Evolutionary conservation across 176 grass and related monocot genomes (phyloP), one percentile per base, ranked within the genome.

Genomic region (Poa annua): DNA sequence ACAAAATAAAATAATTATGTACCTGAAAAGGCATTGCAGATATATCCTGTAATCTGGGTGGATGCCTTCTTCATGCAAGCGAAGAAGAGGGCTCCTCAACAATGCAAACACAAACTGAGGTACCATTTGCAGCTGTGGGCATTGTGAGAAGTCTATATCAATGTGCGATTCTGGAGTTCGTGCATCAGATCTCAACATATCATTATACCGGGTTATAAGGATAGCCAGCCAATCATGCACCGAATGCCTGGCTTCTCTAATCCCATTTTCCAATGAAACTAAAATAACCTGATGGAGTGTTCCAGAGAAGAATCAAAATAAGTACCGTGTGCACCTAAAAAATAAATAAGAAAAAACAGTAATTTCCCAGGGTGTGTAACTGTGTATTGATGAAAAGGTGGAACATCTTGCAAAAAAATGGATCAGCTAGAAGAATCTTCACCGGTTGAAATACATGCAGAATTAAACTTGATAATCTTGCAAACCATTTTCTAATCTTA

Each of bases 41-140:
- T 93, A 99, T 85, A 99, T 91, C 80, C 96, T 90, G 82, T 99
- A 96, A 83, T 99, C 96, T 78, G 96, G 96, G 70, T 99, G 96
- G 81, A 99, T 86, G 34, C 93, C 96, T 89, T 99, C 96, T 88
- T 99, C 96, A 81, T 95, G 92, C 59, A 96, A 89, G 24, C 87
- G 87, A 71, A 99, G 93, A 83, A 99, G 85, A 81, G 96, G 88
- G 66, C 83, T 96, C 80, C 96, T 99, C 74, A 99, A 86, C 49
- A 96, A 78, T 77, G 93, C 93, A 83, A 96, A 99, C 16, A 96
- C 86, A 69, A 99, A 86, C 38, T 94, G 87, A 77, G 96, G 96
- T 75, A 99, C 3, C 60, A 80, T 83, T 81, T 99, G 96, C 81
- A 99, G 73, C 52, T 94, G 89, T 47, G 93, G 93, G 75, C 78